Evolutionary conservation across 2,329 filamentous ascomycete genomes (phyloP), one percentile per base, ranked within the genome.

Genomic region (Alternaria postmessia): DNA sequence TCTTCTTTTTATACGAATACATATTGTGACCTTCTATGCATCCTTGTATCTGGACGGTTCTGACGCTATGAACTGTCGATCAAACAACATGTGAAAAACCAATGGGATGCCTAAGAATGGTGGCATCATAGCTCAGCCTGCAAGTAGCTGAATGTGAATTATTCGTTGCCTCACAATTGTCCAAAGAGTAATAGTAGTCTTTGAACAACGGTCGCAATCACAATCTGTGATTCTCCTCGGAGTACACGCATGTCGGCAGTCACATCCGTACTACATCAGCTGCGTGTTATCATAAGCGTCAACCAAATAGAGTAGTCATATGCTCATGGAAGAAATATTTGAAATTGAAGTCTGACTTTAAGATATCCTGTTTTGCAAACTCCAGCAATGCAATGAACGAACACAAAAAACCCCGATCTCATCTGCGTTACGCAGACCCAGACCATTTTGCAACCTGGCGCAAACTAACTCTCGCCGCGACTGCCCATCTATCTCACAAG

Each of bases 381-480:
- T 65, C 62, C 64, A 54, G 54, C 55, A 65, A 66, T 66, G 64
- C 64, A 66, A 61, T 51, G 20, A 47, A 52, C 28, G 48, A 28
- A 53, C 26, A 24, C 18, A 34, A 34, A 51, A 8, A 20, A 41
- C 5, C 5, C 46, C 39, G 3, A n/a, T 34, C 32, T 28, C 16
- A 53, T 49, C 46, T 36, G 46, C 46, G 20, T 11, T n/a, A 30
- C 46, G 46, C 46, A 54, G 28, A 49, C 28, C 32, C 18, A 44
- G 14, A 18, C 24, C 18, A 11, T 20, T 53, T 41, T 28, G 36
- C 56, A 43, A 28, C 47, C 41, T 49, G 26, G 43, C 26, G 41
- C 22, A 59, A 55, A 39, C 34, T 20, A 14, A 34, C 41, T 20
- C 28, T 39, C 41, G 20, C 20, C 24, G 11, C 57, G 34, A 41